phyloP scores from a whole-genome alignment of 2,329 filamentous ascomycete species.

The Penicillium aurantiogriseum region DNA sequence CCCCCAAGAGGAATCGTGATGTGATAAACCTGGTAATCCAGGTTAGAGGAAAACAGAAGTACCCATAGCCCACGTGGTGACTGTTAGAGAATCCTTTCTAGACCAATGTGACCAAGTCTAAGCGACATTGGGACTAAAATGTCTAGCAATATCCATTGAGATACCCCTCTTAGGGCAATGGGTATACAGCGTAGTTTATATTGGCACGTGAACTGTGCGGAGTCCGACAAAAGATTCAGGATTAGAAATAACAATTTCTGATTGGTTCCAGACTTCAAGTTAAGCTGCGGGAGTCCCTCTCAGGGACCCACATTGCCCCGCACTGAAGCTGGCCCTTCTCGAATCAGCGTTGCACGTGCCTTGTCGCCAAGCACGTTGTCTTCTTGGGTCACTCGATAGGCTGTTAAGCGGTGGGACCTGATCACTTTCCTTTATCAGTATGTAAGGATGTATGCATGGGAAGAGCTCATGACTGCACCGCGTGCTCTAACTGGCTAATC shows the following conservation, averaged over 20 bases:
- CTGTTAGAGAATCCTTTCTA: no score
- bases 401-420: conserved; percentile 7
- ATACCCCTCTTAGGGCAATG: background rate
- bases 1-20: background rate
- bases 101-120: background rate
- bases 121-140: background rate
- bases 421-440: conserved; percentile 5
- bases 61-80: background rate
- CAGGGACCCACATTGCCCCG: background rate
- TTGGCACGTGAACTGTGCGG: background rate
- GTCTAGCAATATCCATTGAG: background rate
- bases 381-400: conserved; percentile 15
- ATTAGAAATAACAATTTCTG: conserved; percentile 1
- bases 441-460: background rate
- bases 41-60: no score
- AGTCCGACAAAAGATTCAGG: background rate
- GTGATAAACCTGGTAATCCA: background rate
- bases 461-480: conserved; percentile 1
- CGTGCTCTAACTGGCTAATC: conserved; percentile 10
- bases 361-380: conserved; percentile 25
- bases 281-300: conserved; percentile 16
- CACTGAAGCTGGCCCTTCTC: conserved; percentile 5
- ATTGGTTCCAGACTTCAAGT: conserved; percentile 8
- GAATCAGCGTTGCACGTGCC: conserved; percentile 27
- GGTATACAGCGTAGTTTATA: background rate